phyloP scores from a whole-genome alignment of 768 basidiomycete genomes.

The Psilocybe subaeruginosa region DNA sequence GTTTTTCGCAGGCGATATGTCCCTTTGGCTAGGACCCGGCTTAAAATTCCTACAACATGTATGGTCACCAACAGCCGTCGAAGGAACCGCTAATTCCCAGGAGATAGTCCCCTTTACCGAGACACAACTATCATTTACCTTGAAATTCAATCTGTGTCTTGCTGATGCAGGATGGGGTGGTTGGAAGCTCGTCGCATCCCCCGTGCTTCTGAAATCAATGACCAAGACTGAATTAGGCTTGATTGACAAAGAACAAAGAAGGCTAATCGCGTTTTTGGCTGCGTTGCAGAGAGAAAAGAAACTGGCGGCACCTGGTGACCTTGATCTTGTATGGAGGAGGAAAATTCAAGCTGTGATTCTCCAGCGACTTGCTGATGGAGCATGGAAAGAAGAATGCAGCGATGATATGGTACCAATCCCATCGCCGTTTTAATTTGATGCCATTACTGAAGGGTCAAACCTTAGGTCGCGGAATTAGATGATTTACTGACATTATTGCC shows the following conservation, averaged over 20 bases:
- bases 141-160: conserved; percentile 61
- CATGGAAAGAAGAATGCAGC: conserved; percentile 31
- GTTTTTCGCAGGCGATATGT: conserved; percentile 46
- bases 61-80: conserved; percentile 37
- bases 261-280: conserved; percentile 53
- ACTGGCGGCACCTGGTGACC: conserved; percentile 42
- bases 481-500: conserved; percentile 56
- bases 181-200: conserved; percentile 72
- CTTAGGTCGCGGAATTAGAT: conserved; percentile 53
- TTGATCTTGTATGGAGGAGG: conserved; percentile 62
- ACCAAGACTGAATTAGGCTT: conserved; percentile 35
- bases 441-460: background rate
- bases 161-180: conserved; percentile 74
- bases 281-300: conserved; percentile 49
- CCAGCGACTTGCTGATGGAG: conserved; percentile 44
- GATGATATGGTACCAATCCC: conserved; percentile 41
- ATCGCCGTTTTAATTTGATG: conserved; percentile 8
- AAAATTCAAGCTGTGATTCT: conserved; percentile 54
- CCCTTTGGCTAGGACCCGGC: conserved; percentile 54
- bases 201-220: conserved; percentile 56
- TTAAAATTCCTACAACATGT: conserved; percentile 57
- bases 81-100: conserved; percentile 2
- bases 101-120: background rate
- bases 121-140: conserved; percentile 39
- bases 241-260: conserved; percentile 43